phyloP scores from a whole-genome alignment of 192 early-diverging fungal species.

The Gonapodya prolifera region DNA sequence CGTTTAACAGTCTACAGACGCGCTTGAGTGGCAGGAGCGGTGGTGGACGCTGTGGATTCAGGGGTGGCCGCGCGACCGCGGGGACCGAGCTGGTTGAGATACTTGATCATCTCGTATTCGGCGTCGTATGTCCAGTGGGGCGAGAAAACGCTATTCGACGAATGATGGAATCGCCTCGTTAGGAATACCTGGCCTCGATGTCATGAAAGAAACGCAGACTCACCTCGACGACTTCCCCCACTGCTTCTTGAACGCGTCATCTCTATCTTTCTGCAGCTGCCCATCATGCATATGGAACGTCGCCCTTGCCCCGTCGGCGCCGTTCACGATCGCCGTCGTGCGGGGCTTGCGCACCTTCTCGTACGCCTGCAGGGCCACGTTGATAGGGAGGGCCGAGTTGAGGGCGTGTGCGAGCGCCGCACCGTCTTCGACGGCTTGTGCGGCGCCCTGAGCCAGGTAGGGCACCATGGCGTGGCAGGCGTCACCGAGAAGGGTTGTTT shows the following conservation, averaged over 20 bases:
- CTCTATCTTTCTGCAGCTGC: too few species aligned
- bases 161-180: too few species aligned
- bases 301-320: background rate
- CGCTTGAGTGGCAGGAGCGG: too few species aligned
- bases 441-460: background rate
- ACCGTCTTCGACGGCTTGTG: background rate
- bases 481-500: background rate
- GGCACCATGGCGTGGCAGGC: background rate
- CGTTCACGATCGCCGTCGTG: background rate
- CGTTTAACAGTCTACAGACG: too few species aligned
- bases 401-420: background rate
- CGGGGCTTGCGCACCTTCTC: background rate
- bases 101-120: too few species aligned
- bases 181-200: too few species aligned
- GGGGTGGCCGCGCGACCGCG: too few species aligned
- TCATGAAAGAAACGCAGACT: too few species aligned
- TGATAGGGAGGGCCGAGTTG: background rate
- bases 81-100: too few species aligned
- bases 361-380: background rate
- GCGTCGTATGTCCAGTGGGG: too few species aligned
- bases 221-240: background rate
- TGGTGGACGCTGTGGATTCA: too few species aligned
- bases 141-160: too few species aligned
- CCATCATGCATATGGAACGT: background rate
- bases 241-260: background rate